Conservation (phyloP, 2,329 filamentous ascomycete genomes). For the Pezicula radicicola region DNA sequence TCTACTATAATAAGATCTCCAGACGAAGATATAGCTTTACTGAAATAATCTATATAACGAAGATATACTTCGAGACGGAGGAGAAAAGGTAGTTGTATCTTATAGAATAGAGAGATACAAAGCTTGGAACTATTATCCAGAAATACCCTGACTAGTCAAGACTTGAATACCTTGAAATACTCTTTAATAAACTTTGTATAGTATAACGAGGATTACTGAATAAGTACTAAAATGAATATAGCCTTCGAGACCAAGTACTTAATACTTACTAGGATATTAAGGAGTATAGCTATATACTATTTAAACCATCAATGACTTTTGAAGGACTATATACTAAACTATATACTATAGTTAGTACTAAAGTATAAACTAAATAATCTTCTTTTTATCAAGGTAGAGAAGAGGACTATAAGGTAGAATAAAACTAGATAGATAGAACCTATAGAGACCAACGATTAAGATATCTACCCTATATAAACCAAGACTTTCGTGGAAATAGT, state of each 20-base stretch:
- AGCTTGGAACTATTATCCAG: too few relatives aligned
- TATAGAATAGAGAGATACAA: too few relatives aligned
- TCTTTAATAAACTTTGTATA: background rate
- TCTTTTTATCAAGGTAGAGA: background rate
- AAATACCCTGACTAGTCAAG: too few relatives aligned
- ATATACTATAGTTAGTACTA: background rate
- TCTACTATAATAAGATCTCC: too few relatives aligned
- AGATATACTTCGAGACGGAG: too few relatives aligned
- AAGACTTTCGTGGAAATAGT: too few relatives aligned
- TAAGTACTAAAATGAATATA: background rate
- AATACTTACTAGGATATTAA: background rate
- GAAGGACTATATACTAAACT: background rate
- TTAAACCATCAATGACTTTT: background rate
- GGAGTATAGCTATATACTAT: background rate
- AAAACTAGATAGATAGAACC: background rate
- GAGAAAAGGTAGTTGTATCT: too few relatives aligned
- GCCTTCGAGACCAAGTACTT: background rate
- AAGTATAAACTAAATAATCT: background rate
- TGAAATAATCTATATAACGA: too few relatives aligned
- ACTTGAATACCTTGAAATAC: too few relatives aligned
- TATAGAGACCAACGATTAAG: background rate
- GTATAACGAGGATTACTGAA: background rate
- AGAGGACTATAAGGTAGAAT: background rate
- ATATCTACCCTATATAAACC: background rate
- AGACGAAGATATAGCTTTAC: too few relatives aligned